Evolutionary conservation across 139 green algal species (phyloP).

Genomic region (Gonium pectorale): DNA sequence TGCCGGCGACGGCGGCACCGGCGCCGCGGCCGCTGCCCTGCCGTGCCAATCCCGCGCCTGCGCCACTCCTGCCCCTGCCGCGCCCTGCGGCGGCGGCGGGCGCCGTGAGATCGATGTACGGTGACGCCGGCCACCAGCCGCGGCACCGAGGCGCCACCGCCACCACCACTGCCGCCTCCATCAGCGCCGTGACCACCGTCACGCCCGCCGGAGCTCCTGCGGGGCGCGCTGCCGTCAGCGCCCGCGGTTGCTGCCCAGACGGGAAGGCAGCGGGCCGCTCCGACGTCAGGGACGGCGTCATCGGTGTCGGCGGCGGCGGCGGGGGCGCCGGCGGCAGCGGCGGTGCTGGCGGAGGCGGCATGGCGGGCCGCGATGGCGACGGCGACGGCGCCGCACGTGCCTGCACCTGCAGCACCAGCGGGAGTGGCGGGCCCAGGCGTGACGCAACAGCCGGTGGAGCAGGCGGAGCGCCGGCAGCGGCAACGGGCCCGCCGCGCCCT

Average conservation of each 20-base stretch:
- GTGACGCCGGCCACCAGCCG: neutral
- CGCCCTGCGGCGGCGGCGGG: too few species aligned
- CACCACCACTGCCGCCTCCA: neutral
- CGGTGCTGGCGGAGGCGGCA: neutral
- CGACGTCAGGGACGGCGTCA: neutral
- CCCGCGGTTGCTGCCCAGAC: too few species aligned
- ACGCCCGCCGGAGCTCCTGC: too few species aligned
- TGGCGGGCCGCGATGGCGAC: neutral
- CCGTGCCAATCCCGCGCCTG: too few species aligned
- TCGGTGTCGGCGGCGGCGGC: neutral
- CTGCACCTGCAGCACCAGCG: neutral
- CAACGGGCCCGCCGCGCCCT: too few species aligned
- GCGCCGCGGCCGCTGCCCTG: slow-evolving; percentile 14
- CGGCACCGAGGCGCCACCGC: neutral
- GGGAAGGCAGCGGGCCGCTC: neutral
- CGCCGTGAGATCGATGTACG: neutral
- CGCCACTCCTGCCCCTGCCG: too few species aligned
- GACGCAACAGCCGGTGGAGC: too few species aligned
- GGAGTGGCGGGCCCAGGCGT: neutral
- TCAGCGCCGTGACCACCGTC: neutral
- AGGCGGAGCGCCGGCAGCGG: too few species aligned
- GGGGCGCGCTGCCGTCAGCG: too few species aligned
- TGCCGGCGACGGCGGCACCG: neutral
- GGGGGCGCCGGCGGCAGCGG: neutral
- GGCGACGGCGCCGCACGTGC: neutral